A percentile compares a stretch with the other conserved stretches of the same genome.
Conservation (phyloP, 1,139 yeast species). For the Saccharomycopsis phalli region DNA sequence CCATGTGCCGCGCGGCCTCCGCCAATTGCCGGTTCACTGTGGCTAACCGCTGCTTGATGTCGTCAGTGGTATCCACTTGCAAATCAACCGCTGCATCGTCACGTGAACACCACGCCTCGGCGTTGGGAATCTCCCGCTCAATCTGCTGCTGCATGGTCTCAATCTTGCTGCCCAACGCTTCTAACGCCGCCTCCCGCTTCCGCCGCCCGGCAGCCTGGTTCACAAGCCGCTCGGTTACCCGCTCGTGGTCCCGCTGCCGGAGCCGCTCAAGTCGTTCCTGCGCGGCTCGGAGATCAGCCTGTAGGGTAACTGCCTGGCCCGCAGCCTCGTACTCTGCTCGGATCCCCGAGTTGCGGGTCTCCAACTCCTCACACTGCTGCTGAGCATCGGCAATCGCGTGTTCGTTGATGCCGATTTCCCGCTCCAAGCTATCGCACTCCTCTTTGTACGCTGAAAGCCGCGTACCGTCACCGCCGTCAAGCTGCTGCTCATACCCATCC, state of each 20-base stretch:
- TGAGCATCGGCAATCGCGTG: conserved; percentile 24
- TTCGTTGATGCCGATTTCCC: conserved; percentile 25
- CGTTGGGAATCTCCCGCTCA: conserved; percentile 27
- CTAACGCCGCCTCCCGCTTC: conserved; percentile 22
- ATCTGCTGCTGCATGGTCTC: conserved; percentile 27
- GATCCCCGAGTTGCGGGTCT: conserved; percentile 21
- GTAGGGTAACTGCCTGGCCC: conserved; percentile 21
- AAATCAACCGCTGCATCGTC: conserved; percentile 29
- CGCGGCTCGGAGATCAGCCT: conserved; percentile 20
- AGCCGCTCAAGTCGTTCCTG: conserved; percentile 18
- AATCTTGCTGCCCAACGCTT: conserved; percentile 27
- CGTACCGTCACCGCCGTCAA: conserved; percentile 33
- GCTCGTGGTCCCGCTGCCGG: conserved; percentile 19
- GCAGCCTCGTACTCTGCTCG: conserved; percentile 24
- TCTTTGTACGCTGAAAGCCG: conserved; percentile 28
- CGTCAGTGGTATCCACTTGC: conserved; percentile 27
- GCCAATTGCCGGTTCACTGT: conserved; percentile 29
- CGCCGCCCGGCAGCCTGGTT: conserved; percentile 19
- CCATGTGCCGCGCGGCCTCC: conserved; percentile 33
- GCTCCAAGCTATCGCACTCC: conserved; percentile 25
- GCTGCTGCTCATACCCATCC: conserved; percentile 22
- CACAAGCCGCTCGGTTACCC: conserved; percentile 21
- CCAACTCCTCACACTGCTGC: conserved; percentile 21
- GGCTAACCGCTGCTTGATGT: conserved; percentile 30
- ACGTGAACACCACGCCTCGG: conserved; percentile 30